Base-by-base conservation (phyloP, 1,284 basidiomycete species). In the Cutaneotrichosporon sp. region DNA sequence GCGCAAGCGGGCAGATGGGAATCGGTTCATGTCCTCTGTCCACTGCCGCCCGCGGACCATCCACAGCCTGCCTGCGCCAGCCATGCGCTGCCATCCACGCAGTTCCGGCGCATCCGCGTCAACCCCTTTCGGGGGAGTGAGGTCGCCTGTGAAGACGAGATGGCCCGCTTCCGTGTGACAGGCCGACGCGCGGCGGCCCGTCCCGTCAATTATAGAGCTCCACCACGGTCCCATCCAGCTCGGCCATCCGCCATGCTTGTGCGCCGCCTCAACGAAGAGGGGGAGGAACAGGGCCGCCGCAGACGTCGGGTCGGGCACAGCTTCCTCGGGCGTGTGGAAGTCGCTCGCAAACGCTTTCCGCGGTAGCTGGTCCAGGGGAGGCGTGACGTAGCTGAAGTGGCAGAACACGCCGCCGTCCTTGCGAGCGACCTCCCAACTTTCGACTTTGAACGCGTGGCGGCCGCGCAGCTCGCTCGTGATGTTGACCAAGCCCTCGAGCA, bases 11-110 rank as follows among this genome's bases (percentile, higher is more conserved):
- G 78, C 75, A 6, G 87, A 86, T 0, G 89, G 84, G 68, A 84
- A 93, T 43, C 88, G 80, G 60, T 84, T 79, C 82, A 94, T 84
- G 63, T 96, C 92, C 86, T 92, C 90, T 57, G 79, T 79, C 88
- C 89, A 93, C 6, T 90, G 89, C 10, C 77, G 78, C 0, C 90
- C 90, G 67, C 82, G 83, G 26, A 93, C 90, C 16, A 87, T 70
- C 89, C 89, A 92, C 10, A 86, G 73, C 54, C 79, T 78, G 1
- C 85, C 84, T 26, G 76, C 70, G 4, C 73, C 86, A 0, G 64
- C 67, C 26, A 60, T 55, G 17, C 60, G 26, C 52, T 59, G 53
- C 57, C 57, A 59, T 9, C 57, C 57, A 3, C 51, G 50, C 16
- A 59, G 51, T 29, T 49, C 34, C 8, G 45, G 50, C n/a, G 46